Percentiles rank a stretch among this genome's conserved stretches.
phyloP scores from a whole-genome alignment of 2,329 filamentous ascomycete species.

The Pseudocercospora musae region DNA sequence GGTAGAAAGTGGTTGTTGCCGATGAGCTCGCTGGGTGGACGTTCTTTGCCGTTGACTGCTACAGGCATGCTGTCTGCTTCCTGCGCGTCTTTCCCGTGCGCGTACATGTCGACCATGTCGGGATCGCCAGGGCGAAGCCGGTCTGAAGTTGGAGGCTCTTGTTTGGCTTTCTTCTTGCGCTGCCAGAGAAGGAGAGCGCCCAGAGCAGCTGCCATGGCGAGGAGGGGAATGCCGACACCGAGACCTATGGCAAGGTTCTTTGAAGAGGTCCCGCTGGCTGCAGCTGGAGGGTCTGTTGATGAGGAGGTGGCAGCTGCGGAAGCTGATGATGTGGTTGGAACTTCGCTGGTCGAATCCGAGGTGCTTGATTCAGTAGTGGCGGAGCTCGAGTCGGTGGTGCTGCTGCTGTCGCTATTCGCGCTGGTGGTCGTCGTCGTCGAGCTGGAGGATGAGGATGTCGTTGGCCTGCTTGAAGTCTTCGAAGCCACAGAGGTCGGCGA shows the following conservation, averaged over 20 bases:
- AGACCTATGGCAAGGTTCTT: conserved; percentile 10
- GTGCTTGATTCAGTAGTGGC: not conserved
- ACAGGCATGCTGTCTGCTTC: conserved; percentile 13
- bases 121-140: not conserved
- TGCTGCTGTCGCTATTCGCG: not conserved
- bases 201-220: not conserved
- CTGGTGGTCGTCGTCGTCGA: not conserved
- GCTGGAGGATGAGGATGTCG: not conserved
- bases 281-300: not conserved
- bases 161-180: conserved; percentile 2
- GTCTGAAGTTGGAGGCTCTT: conserved; percentile 11
- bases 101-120: conserved; percentile 16
- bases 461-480: not conserved
- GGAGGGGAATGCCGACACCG: conserved; percentile 6
- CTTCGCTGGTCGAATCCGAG: conserved; percentile 4
- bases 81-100: conserved; percentile 9
- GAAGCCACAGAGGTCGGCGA: conserved; percentile 7
- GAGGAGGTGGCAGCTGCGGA: not conserved
- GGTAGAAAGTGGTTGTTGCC: conserved; percentile 11
- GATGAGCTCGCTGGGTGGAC: conserved; percentile 10
- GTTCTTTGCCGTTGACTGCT: not conserved
- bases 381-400: not conserved
- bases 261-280: not conserved
- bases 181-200: conserved; percentile 9
- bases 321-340: conserved; percentile 4